phyloP scores from a whole-genome alignment of 345 rosid genomes.

The Psidium guajava region DNA sequence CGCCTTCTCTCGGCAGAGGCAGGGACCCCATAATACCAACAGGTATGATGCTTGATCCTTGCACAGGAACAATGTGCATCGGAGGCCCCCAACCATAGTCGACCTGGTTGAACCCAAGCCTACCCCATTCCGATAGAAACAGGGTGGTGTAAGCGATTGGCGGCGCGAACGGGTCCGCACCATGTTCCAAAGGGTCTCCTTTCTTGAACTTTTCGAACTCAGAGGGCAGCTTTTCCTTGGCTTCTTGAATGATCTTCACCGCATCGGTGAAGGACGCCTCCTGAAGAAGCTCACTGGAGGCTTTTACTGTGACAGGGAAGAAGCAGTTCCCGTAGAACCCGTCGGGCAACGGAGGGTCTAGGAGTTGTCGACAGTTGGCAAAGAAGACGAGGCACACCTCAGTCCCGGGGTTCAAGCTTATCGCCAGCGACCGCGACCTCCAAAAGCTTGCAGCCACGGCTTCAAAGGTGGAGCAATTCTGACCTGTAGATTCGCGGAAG shows the following conservation, averaged over 20 bases:
- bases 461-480: slow-evolving; percentile 46
- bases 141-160: slow-evolving; percentile 32
- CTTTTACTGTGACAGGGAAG: slow-evolving; percentile 44
- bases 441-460: slow-evolving; percentile 39
- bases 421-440: slow-evolving; percentile 28
- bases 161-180: slow-evolving; percentile 45
- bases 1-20: slow-evolving; percentile 41
- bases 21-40: slow-evolving; percentile 44
- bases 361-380: slow-evolving; percentile 39
- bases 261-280: slow-evolving; percentile 20
- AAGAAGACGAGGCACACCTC: slow-evolving; percentile 50
- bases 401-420: slow-evolving; percentile 8
- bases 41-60: slow-evolving; percentile 43
- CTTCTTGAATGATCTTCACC: slow-evolving; percentile 34
- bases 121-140: slow-evolving; percentile 58
- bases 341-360: slow-evolving; percentile 39
- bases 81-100: slow-evolving; percentile 60
- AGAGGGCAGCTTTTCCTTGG: slow-evolving; percentile 25
- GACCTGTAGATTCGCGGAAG: slow-evolving; percentile 19
- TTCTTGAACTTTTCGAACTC: slow-evolving; percentile 27
- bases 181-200: slow-evolving; percentile 12
- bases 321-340: slow-evolving; percentile 75
- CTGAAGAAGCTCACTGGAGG: slow-evolving; percentile 15
- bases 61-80: slow-evolving; percentile 39
- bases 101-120: slow-evolving; percentile 50